Conservation (phyloP, 805 yeast species). For the Maudiozyma serrabonitensis region DNA sequence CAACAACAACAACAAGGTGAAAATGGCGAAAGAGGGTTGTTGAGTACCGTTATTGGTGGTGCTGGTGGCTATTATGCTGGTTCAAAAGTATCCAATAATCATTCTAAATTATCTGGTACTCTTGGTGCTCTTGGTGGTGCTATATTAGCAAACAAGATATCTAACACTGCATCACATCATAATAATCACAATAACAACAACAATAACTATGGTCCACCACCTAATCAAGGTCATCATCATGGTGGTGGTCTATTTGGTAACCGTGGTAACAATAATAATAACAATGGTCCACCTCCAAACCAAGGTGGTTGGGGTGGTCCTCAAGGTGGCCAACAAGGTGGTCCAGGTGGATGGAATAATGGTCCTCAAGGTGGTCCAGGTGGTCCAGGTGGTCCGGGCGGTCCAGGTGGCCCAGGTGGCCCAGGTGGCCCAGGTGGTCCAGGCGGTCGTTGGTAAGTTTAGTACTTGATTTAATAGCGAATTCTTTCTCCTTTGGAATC, state of each 20-base stretch:
- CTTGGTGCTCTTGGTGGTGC: constrained; percentile 52
- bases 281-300: constrained; percentile 2
- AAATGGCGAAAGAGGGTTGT: constrained; percentile 19
- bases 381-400: constrained; percentile 6
- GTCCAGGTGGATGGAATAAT: constrained; percentile 13
- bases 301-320: constrained; percentile 12
- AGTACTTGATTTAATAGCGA: too few relatives aligned
- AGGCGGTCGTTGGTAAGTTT: constrained; percentile 11
- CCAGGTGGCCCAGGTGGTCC: constrained; percentile 1
- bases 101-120: constrained; percentile 34
- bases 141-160: constrained; percentile 41
- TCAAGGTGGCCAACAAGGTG: constrained; percentile 9
- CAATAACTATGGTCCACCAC: neutral
- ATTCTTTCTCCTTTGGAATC: too few relatives aligned
- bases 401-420: constrained; percentile 5
- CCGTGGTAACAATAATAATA: neutral
- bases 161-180: constrained; percentile 20
- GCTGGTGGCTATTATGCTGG: constrained; percentile 48
- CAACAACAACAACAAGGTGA: constrained; percentile 27
- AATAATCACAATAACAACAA: neutral
- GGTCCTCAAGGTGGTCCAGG: constrained; percentile 12
- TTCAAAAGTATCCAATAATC: constrained; percentile 26
- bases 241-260: neutral
- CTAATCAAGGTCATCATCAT: neutral
- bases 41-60: constrained; percentile 32